These are phyloP conservation scores for Trebouxia sp. DNA, from an alignment of 139 green algal genomes.

Conservation along the genomic window DNA sequence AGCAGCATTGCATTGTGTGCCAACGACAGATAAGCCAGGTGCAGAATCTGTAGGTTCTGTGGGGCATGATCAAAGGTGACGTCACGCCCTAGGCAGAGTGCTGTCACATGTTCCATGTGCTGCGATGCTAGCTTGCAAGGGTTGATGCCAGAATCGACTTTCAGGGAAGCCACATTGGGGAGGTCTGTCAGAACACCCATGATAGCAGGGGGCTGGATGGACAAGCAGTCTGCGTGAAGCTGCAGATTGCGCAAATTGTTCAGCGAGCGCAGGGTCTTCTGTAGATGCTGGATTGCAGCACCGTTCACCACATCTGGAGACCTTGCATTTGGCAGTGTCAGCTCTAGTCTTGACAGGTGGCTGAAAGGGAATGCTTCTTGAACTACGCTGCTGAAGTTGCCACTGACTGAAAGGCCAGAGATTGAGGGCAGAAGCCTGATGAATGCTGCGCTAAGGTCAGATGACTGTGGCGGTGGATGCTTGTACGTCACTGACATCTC, in stretches of 20 bases:
- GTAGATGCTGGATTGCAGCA: not conserved
- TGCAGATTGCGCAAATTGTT: not conserved
- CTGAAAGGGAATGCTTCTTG: not conserved
- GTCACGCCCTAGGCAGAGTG: not conserved
- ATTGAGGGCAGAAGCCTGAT: not conserved
- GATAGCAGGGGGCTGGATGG: not conserved
- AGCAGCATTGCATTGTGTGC: not conserved
- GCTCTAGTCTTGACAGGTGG: slow-evolving; percentile 5
- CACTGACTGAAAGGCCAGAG: not conserved
- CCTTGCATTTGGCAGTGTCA: slow-evolving; percentile 8
- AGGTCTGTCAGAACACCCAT: not conserved
- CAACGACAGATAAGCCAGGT: not conserved
- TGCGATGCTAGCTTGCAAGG: not conserved
- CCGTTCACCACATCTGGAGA: not conserved
- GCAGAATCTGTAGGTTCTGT: not conserved
- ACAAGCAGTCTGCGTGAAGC: not conserved
- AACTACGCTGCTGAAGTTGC: not conserved
- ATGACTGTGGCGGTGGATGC: not conserved
- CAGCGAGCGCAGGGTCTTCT: not conserved
- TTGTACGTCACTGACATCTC: not conserved
- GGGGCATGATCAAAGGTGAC: not conserved
- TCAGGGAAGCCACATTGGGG: not conserved
- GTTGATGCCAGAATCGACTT: not conserved
- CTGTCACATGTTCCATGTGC: not conserved
- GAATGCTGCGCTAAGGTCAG: not conserved